Base-by-base conservation (phyloP, 768 basidiomycete species). In the Mrakia hoshinonis region DNA sequence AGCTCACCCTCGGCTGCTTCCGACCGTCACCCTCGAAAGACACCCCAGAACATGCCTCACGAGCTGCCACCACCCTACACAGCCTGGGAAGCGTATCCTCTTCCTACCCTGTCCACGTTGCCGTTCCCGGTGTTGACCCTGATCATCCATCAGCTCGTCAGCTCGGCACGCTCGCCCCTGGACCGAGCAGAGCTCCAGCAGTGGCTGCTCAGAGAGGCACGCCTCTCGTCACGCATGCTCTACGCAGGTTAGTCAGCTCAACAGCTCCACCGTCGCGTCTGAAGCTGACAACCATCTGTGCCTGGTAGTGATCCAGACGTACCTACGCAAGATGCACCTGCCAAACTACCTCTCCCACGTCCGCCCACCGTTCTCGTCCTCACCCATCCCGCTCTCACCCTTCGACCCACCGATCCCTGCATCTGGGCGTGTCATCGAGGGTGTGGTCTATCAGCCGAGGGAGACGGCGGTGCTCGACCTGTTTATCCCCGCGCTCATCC, bases 11-110 rank as follows among this genome's bases (percentile, higher is more conserved):
- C n/a, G 18, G 2, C 63, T 26, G 26, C 46, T 31, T 29, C 22
- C 31, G 36, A 26, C 24, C 18, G 18, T 29, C 43, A 47, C n/a
- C n/a, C n/a, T n/a, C n/a, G n/a, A n/a, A n/a, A n/a, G n/a, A n/a
- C n/a, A n/a, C n/a, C 5, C 18, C 26, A 38, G 4, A 62, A n/a
- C n/a, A 67, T 60, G 55, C 24, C 22, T 10, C n/a, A 39, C 2
- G 54, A 58, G 20, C 49, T 49, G 15, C 67, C 67, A 15, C 67
- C 67, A 34, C 38, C 67, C 39, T 68, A 68, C n/a, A 47, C 54
- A 31, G n/a, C 47, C 22, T 11, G 5, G 6, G 39, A 39, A 5
- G 13, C 67, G 7, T 58, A 58, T 11, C 39, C 55, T 31, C 26
- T 49, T 2, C 67, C 67, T 2, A 58, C 52, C 1, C 39, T 68